Evolutionary conservation across 2,329 filamentous ascomycete species (phyloP).

Genomic region (Talaromyces verruculosus): DNA sequence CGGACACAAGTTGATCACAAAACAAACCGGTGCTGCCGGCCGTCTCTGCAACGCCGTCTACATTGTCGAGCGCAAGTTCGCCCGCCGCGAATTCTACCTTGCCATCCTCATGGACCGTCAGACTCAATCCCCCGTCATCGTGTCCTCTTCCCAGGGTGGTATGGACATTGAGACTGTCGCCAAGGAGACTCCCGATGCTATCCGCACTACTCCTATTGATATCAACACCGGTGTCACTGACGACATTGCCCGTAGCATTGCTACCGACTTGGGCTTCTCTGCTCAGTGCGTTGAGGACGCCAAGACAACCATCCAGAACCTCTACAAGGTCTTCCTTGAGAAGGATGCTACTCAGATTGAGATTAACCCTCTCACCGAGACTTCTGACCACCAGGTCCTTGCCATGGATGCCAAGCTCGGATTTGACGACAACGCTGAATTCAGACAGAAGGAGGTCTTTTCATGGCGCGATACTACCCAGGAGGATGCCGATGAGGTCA

Average conservation of each 20-base stretch:
- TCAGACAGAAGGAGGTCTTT: constrained; percentile 96
- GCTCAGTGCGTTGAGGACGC: constrained; percentile 96
- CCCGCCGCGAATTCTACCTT: constrained; percentile 97
- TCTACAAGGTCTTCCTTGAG: constrained; percentile 98
- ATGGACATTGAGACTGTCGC: constrained; percentile 99
- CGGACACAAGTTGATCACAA: constrained; percentile 98
- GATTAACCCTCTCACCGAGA: constrained; percentile 98
- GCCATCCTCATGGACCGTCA: constrained; percentile 97
- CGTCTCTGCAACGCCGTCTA: constrained; percentile 96
- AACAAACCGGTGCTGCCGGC: constrained; percentile 93
- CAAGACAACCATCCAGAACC: constrained; percentile 95
- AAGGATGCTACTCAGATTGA: constrained; percentile 99
- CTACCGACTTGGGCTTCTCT: constrained; percentile 91
- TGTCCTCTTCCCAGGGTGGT: constrained; percentile 95
- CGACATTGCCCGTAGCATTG: constrained; percentile 86
- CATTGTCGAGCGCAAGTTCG: constrained; percentile 99
- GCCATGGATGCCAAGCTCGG: constrained; percentile 99
- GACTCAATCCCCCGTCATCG: constrained; percentile 88
- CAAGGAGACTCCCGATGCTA: constrained; percentile 95
- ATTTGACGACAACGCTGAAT: constrained; percentile 98
- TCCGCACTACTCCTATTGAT: constrained; percentile 88
- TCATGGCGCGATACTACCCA: constrained; percentile 89
- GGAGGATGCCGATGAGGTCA: constrained; percentile 96
- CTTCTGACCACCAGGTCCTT: constrained; percentile 94
- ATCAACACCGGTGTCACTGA: constrained; percentile 95